Conservation (phyloP, 148 eudicot genomes). For the Cornus kousa region DNA sequence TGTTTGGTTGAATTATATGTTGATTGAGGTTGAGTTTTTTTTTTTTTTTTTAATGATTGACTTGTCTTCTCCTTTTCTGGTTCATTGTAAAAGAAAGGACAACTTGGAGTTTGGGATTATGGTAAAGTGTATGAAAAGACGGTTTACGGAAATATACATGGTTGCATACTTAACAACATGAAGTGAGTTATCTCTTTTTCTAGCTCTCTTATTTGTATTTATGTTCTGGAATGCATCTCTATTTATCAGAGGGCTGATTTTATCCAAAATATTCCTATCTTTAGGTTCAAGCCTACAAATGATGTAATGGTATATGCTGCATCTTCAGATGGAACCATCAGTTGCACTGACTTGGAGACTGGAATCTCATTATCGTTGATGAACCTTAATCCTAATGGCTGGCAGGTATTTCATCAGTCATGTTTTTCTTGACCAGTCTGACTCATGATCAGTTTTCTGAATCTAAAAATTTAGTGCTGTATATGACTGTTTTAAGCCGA, state of each 20-base stretch:
- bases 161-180: conserved; percentile 84
- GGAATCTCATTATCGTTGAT: conserved; percentile 73
- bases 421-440: neutral
- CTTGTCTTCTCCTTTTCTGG: neutral
- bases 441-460: neutral
- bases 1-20: neutral
- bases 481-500: neutral
- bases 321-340: conserved; percentile 93
- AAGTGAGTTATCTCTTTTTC: conserved; percentile 49
- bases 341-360: conserved; percentile 92
- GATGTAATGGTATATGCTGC: conserved; percentile 81
- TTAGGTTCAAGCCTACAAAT: conserved; percentile 70
- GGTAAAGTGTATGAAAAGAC: conserved; percentile 76
- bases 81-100: conserved; percentile 71
- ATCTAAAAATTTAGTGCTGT: neutral
- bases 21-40: neutral
- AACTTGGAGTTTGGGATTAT: conserved; percentile 97
- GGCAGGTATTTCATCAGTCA: conserved; percentile 57
- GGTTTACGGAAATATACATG: conserved; percentile 80
- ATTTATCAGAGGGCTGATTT: neutral
- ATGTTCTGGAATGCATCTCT: neutral
- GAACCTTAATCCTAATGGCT: conserved; percentile 92
- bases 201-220: neutral
- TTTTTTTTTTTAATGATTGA: conserved; percentile 1
- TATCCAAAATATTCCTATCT: neutral